Evolutionary conservation across 2,329 filamentous ascomycete species (phyloP), one percentile per base, ranked within the genome.

Genomic region (Cordyceps fumosorosea): DNA sequence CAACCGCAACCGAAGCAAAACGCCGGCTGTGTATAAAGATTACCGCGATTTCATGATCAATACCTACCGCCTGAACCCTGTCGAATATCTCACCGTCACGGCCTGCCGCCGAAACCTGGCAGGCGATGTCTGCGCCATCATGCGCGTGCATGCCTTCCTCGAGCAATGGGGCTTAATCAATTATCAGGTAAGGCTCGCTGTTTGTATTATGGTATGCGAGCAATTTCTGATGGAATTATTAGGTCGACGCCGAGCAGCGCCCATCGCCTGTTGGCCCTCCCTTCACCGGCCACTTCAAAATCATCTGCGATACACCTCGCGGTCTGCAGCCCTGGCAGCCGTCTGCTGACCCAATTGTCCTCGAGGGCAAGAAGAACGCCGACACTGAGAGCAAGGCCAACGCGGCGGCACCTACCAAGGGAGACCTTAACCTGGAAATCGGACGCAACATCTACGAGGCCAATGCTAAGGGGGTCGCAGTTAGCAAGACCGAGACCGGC

Each of bases 31-130:
- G 24, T 99, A 99, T 81, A 98, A 98, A 77, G 95, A 99, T 73
- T 99, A 99, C 76, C 89, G 95, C 68, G 95, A 99, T 73, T 99
- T 99, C 73, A 99, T 99, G 95, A 92, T 99, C 79, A 99, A 99
- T 79, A 98, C 95, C 16, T 99, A 99, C 77, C 89, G 95, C 44
- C 80, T 99, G 62, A 99, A 98, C 73, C 95, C 95, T 5, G 84
- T 92, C 60, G 95, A 99, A 75, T 99, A 99, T 72, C 82, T 99
- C 61, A 99, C 95, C 5, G 93, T 99, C 60, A 99, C 95, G 12
- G 95, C 95, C 56, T 99, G 95, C 74, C 85, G 95, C 66, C 86
- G 95, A 67, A 99, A 99, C 74, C 78, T 99, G 71, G 95, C 95
- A 24, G 95, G 95, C 66, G 95, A 99, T 76, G 95, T 99, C 37